Base-by-base conservation (phyloP, 768 basidiomycete genomes). In the Leccinum uliginosum region DNA sequence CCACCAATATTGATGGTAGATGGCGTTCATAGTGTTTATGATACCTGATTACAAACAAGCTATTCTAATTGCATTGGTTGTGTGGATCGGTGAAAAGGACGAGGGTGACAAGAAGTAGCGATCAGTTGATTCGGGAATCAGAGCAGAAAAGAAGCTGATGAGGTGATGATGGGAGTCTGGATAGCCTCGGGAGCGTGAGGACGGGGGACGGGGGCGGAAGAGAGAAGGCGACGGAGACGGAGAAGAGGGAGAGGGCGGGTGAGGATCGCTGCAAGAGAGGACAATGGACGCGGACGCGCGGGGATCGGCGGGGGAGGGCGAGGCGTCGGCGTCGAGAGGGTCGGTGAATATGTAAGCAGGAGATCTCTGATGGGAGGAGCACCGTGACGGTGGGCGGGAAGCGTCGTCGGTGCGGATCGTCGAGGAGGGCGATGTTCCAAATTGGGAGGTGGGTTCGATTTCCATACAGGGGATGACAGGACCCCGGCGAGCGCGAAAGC, bases 371-470 rank as follows among this genome's bases (percentile, higher is more conserved):
- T 61, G 60, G n/a, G 53, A 60, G 53, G 49, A 29, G 50, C 40
- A 12, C 40, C 19, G 40, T 43, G 59, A 52, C 10, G 48, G 54
- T 55, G 50, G 50, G 55, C 54, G 57, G 58, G 60, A 7, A 51
- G 49, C 14, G 34, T 43, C 55, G 69, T 64, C 68, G 68, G 68
- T 46, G 69, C 60, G 68, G 70, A 72, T 72, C 66, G 67, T 63
- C 62, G 65, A 65, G 62, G 62, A 60, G 55, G 58, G 46, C 15
- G 12, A 40, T 1, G 19, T 58, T 14, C 69, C 57, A 55, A 34
- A 71, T 56, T 34, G 53, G 49, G 62, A 50, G 2, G 40, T 46
- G 47, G 21, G 59, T 64, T 66, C 59, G 63, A 62, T 59, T 56
- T 60, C 67, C 59, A 64, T 49, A 62, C 5, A 50, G 38, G 53